phyloP scores from a whole-genome alignment of 352 stramenopile species.

The Pythium coloratum region DNA sequence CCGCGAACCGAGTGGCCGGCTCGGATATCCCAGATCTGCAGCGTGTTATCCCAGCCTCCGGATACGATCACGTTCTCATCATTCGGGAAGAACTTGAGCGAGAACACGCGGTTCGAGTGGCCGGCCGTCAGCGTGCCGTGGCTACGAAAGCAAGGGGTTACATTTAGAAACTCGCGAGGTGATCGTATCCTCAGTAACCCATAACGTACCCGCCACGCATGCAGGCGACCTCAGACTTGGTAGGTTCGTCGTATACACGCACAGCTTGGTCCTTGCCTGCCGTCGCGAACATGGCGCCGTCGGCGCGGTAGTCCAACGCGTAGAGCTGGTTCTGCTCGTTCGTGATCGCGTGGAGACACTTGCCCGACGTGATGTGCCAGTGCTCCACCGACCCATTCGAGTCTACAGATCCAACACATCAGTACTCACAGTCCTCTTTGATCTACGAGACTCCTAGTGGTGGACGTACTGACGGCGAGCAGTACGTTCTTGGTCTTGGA shows the following conservation, averaged over 20 bases:
- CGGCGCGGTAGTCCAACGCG: constrained; percentile 84
- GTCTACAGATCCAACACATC: constrained; percentile 35
- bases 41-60: constrained; percentile 92
- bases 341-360: constrained; percentile 91
- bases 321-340: constrained; percentile 89
- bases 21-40: constrained; percentile 92
- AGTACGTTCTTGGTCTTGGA: constrained; percentile 93
- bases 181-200: not conserved
- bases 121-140: constrained; percentile 66
- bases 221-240: constrained; percentile 70
- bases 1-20: constrained; percentile 83
- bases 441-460: too few species aligned
- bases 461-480: constrained; percentile 77
- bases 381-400: constrained; percentile 89
- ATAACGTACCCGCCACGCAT: constrained; percentile 59
- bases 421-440: too few species aligned
- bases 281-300: constrained; percentile 87
- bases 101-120: constrained; percentile 93
- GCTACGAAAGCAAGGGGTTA: constrained; percentile 15
- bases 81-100: constrained; percentile 83
- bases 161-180: not conserved
- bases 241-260: constrained; percentile 89
- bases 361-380: constrained; percentile 92
- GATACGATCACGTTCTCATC: constrained; percentile 85
- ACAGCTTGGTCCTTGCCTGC: constrained; percentile 88